Evolutionary conservation across 1,284 basidiomycete genomes (phyloP), one percentile per base, ranked within the genome.

Genomic region (Boletus holoroseus): DNA sequence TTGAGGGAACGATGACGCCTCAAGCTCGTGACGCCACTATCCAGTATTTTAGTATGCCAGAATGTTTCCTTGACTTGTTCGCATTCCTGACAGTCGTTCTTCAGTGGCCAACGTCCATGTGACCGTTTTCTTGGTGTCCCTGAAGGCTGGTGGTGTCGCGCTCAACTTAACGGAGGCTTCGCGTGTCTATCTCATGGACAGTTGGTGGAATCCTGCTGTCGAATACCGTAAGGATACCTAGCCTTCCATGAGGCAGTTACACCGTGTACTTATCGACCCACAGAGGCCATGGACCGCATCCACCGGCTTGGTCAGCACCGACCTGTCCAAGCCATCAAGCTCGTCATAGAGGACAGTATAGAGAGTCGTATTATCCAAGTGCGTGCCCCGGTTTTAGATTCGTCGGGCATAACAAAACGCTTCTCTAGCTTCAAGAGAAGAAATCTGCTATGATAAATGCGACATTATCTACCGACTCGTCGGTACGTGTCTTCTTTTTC

Each of bases 271-370:
- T 47, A 66, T 32, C 24, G 15, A 30, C 37, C 44, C 56, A 53
- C 76, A 90, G 88, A 97, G 78, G 94, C 94, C 3, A 96, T 96
- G 93, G 94, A 98, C 69, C 88, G 94, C 52, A 94, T 94, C 53
- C 91, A 94, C 70, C 85, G 91, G 56, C 75, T 95, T 31, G 93
- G 92, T 16, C 94, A 98, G 70, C 88, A 86, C 60, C 81, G 95
- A 22, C 94, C 95, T 3, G 91, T 97, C 42, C 81, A 89, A 60
- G 93, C 94, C 13, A 91, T 93, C 68, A 94, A 98, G 64, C 78
- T 98, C 32, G 89, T 98, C 27, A 81, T 98, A 49, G 94, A 98
- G 68, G 94, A 99, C 67, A 93, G 90, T 57, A 97, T 99, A 58
- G 95, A 99, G 69, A 90, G 88, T 62, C 85, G 93, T 56, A 95